Percentiles rank a stretch among this genome's conserved stretches.
Evolutionary conservation across 1,284 basidiomycete genomes (phyloP).

Genomic region (Thelephora terrestris): DNA sequence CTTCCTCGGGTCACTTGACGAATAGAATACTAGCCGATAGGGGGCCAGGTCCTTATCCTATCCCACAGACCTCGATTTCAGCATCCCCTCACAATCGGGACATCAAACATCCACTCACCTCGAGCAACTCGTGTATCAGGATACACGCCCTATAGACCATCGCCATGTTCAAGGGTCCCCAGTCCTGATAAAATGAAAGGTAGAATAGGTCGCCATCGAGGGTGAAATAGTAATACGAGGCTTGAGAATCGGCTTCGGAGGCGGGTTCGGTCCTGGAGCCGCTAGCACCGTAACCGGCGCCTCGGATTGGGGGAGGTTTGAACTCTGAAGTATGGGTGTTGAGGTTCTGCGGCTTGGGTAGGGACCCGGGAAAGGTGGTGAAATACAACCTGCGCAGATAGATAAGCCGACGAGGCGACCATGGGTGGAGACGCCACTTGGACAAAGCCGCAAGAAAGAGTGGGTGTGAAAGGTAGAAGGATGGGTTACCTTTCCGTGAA

Average conservation of each 20-base stretch:
- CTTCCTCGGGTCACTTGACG: slow-evolving; percentile 71
- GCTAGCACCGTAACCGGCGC: slow-evolving; percentile 33
- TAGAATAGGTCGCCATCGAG: slow-evolving; percentile 91
- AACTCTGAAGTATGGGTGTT: slow-evolving; percentile 45
- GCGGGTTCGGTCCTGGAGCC: slow-evolving; percentile 32
- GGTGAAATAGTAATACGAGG: slow-evolving; percentile 76
- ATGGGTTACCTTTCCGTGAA: slow-evolving; percentile 58
- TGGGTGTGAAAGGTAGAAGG: background rate
- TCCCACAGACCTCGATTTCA: slow-evolving; percentile 12
- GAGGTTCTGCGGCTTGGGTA: slow-evolving; percentile 50
- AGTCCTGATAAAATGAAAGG: slow-evolving; percentile 90
- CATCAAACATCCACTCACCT: slow-evolving; percentile 37
- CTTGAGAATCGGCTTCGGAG: slow-evolving; percentile 54
- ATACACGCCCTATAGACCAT: slow-evolving; percentile 95
- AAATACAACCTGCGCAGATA: slow-evolving; percentile 56
- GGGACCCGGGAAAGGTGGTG: slow-evolving; percentile 68
- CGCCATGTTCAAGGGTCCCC: slow-evolving; percentile 88
- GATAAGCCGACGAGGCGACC: slow-evolving; percentile 7
- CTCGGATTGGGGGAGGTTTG: slow-evolving; percentile 48
- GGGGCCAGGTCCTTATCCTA: slow-evolving; percentile 62
- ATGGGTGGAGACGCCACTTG: slow-evolving; percentile 5
- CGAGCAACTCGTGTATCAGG: slow-evolving; percentile 79
- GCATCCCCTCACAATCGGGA: slow-evolving; percentile 1
- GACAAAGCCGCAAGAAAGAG: background rate
- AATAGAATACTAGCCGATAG: slow-evolving; percentile 82